phyloP scores from a whole-genome alignment of 768 basidiomycete species.

The Neoboletus magnificus region DNA sequence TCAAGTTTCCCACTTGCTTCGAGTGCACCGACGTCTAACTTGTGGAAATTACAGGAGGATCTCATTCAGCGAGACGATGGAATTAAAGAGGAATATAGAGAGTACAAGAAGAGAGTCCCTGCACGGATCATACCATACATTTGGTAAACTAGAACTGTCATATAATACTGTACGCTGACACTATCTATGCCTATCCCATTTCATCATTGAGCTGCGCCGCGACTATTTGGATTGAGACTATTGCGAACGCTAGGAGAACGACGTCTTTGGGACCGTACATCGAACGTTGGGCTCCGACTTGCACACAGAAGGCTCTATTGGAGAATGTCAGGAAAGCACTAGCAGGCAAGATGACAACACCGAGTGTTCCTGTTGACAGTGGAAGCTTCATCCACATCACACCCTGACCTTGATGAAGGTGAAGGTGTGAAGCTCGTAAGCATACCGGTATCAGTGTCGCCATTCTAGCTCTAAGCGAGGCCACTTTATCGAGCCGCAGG shows the following conservation, averaged over 20 bases:
- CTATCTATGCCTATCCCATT: background rate
- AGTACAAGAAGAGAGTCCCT: slow-evolving; percentile 23
- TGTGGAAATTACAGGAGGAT: slow-evolving; percentile 16
- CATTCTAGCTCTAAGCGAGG: background rate
- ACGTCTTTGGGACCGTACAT: background rate
- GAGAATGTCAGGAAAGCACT: background rate
- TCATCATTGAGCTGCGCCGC: background rate
- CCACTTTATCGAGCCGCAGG: too few relatives aligned
- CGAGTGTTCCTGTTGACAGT: background rate
- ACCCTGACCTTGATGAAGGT: background rate
- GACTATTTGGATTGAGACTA: too few relatives aligned
- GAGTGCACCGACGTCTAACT: background rate
- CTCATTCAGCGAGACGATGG: slow-evolving; percentile 19
- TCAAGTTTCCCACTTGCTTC: background rate
- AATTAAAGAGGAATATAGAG: slow-evolving; percentile 15
- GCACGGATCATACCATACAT: slow-evolving; percentile 23
- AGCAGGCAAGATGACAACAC: background rate
- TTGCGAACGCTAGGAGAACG: background rate
- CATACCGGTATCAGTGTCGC: background rate
- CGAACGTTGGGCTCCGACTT: background rate
- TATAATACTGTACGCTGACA: background rate
- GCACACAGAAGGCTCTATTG: background rate
- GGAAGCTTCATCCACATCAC: background rate
- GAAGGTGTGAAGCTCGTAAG: background rate
- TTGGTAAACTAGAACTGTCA: slow-evolving; percentile 9